These are phyloP conservation scores for Aurantiochytrium sp. DNA, from an alignment of 108 stramenopile species.

Conservation along the genomic window DNA sequence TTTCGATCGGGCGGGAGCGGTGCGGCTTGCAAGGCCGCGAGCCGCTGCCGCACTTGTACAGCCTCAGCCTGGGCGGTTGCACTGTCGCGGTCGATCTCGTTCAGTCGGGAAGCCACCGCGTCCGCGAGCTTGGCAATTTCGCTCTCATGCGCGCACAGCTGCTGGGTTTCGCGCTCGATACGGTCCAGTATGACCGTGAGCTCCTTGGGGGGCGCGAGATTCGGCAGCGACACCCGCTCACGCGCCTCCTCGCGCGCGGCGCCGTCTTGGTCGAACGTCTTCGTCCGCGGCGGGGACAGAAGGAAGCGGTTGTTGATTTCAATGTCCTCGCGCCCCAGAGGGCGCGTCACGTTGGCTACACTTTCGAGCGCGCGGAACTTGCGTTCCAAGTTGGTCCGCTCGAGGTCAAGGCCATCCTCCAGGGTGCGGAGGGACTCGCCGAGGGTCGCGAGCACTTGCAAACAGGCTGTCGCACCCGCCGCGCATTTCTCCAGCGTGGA, in stretches of 20 bases:
- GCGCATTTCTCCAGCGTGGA: background rate
- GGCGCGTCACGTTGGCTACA: too few species aligned
- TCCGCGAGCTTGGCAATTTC: background rate
- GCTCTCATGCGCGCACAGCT: background rate
- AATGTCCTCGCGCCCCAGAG: too few species aligned
- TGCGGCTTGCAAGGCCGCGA: background rate
- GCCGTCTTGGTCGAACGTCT: too few species aligned
- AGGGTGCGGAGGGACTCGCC: too few species aligned
- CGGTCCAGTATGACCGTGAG: background rate
- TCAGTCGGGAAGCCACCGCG: background rate
- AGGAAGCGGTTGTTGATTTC: too few species aligned
- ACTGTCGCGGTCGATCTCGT: background rate
- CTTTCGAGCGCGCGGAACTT: too few species aligned
- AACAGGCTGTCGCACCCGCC: background rate
- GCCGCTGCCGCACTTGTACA: background rate
- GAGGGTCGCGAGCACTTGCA: background rate
- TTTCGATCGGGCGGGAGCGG: background rate
- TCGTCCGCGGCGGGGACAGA: too few species aligned
- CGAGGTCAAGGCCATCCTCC: too few species aligned
- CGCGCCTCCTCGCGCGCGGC: too few species aligned
- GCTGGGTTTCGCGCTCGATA: background rate
- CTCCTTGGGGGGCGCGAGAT: background rate
- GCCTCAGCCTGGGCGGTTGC: background rate
- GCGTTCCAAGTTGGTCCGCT: too few species aligned
- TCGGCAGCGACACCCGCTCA: too few species aligned